Base-by-base conservation (phyloP, 2,329 filamentous ascomycete species). In the Chlorencoelia australis region DNA sequence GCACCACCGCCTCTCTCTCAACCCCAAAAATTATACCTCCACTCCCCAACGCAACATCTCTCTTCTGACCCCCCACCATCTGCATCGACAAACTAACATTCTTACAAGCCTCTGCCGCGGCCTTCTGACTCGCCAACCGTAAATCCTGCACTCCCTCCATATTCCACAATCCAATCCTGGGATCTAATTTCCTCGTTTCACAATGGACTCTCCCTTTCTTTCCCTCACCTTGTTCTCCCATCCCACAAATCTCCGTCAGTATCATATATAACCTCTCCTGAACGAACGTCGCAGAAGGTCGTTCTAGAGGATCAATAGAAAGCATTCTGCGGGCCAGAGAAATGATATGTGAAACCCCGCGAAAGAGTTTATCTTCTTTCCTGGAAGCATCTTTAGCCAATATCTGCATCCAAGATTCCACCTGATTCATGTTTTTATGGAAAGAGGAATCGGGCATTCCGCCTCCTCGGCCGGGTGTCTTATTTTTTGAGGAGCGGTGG, bases 381-480 rank as follows among this genome's bases (percentile, higher is more conserved):
- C 69, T 43, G 47, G 56, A 34, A 7, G 72, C 73, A n/a, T 79
- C 73, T 40, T 73, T 72, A 20, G 73, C 71, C 4, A 84, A 59
- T 2, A 59, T 59, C 1, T 63, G 61, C 63, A 83, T 79, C 82
- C 82, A 87, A 10, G 65, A 66, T 44, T 80, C 72, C 2, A 85
- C 68, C 55, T 82, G 79, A 11, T 72, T 68, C 1, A 80, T 63
- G 47, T 85, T 83, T 45, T 72, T 71, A 57, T 86, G 81, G 56
- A 82, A 87, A 1, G 78, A 82, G 0, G 78, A 69, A 57, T 86
- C 81, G 2, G 53, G 52, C 1, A 79, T 69, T 5, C 74, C 75
- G 9, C 73, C 75, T 19, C 73, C 73, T 14, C 53, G 48, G 15
- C 52, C 53, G 0, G 51, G 45, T 7, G 48, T 69, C 52, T 76